Evolutionary conservation across 1,139 yeast genomes (phyloP).

Genomic region (Geotrichum siamense): DNA sequence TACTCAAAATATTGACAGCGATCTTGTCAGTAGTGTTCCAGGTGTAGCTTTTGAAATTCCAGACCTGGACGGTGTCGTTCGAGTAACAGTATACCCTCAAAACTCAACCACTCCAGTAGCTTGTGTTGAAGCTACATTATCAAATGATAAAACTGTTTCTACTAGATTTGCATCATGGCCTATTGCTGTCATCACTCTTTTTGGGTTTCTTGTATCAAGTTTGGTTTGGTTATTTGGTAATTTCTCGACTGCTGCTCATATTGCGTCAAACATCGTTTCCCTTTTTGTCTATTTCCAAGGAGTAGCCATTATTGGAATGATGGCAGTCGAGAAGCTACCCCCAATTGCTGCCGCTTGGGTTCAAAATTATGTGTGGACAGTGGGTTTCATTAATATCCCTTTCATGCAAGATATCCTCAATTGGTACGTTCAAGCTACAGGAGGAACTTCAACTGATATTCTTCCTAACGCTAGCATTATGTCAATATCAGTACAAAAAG

Average conservation of each 20-base stretch:
- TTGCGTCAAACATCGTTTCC: constrained; percentile 91
- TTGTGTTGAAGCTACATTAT: constrained; percentile 82
- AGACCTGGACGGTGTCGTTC: constrained; percentile 86
- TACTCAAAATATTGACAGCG: constrained; percentile 37
- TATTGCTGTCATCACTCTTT: constrained; percentile 82
- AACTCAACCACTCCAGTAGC: constrained; percentile 49
- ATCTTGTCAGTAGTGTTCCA: constrained; percentile 52
- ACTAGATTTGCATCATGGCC: constrained; percentile 96
- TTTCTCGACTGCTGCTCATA: constrained; percentile 90
- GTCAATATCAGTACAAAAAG: constrained; percentile 76
- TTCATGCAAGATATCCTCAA: constrained; percentile 82
- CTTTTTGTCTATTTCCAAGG: constrained; percentile 90
- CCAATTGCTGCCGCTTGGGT: constrained; percentile 99
- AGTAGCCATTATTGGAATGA: constrained; percentile 87
- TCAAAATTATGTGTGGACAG: constrained; percentile 93
- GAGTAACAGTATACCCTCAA: constrained; percentile 55
- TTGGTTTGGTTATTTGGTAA: constrained; percentile 82
- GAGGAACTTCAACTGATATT: constrained; percentile 77
- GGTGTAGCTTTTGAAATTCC: constrained; percentile 84
- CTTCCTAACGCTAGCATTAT: constrained; percentile 49
- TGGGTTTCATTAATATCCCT: constrained; percentile 75
- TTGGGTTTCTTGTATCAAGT: constrained; percentile 83
- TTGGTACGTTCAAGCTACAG: constrained; percentile 97
- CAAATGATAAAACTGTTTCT: constrained; percentile 91
- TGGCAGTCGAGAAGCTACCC: constrained; percentile 89